These are phyloP conservation scores for Juncus inflexus DNA, from an alignment of 176 grass and related monocot genomes.

Conservation along the genomic window DNA sequence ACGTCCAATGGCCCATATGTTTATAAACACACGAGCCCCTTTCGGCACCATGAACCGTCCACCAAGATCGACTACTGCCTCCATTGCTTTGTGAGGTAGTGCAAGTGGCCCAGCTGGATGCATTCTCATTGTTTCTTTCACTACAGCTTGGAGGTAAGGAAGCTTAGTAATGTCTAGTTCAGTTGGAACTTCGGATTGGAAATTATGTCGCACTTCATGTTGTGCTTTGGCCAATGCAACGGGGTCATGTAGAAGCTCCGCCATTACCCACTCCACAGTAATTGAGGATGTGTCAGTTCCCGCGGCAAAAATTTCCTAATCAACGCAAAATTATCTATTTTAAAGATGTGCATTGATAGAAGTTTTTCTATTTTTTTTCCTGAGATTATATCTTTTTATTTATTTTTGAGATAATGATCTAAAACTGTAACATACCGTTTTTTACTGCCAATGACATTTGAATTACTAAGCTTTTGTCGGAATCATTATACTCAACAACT, in stretches of 20 bases:
- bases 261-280: slow-evolving; percentile 62
- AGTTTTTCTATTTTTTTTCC: too few species aligned
- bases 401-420: too few species aligned
- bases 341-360: neutral
- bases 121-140: slow-evolving; percentile 60
- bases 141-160: slow-evolving; percentile 46
- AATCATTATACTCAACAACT: too few species aligned
- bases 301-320: slow-evolving; percentile 32
- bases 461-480: too few species aligned
- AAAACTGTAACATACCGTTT: too few species aligned
- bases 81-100: slow-evolving; percentile 44
- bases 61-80: slow-evolving; percentile 30
- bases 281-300: slow-evolving; percentile 50
- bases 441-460: too few species aligned
- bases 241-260: slow-evolving; percentile 55
- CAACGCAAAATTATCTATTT: neutral
- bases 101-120: slow-evolving; percentile 50
- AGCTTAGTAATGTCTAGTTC: slow-evolving; percentile 33
- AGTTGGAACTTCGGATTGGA: slow-evolving; percentile 26
- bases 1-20: slow-evolving; percentile 48
- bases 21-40: slow-evolving; percentile 38
- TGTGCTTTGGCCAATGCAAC: slow-evolving; percentile 43
- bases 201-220: slow-evolving; percentile 31
- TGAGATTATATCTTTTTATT: too few species aligned
- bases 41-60: slow-evolving; percentile 33